Evolutionary conservation across 805 yeast genomes (phyloP).

Genomic region (Ogataea saltuana): DNA sequence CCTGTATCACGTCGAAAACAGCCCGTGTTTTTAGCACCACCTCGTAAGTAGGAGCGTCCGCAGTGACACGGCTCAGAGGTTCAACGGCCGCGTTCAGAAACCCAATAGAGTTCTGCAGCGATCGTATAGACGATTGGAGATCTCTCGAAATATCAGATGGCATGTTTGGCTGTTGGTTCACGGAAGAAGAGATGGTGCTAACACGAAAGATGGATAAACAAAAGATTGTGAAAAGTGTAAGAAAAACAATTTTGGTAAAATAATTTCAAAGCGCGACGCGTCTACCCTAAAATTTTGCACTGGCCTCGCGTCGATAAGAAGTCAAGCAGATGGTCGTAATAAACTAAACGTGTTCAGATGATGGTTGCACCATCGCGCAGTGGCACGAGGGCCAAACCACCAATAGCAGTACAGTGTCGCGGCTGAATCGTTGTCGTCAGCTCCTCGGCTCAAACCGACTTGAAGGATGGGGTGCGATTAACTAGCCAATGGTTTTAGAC

Average conservation of each 20-base stretch:
- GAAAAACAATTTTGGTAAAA: too few relatives aligned
- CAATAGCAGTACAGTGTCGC: too few relatives aligned
- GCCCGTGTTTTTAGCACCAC: constrained; percentile 44
- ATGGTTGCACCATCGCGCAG: too few relatives aligned
- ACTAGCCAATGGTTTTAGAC: too few relatives aligned
- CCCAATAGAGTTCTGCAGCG: constrained; percentile 21
- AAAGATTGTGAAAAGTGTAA: too few relatives aligned
- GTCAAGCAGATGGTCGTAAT: neutral
- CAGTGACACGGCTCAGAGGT: constrained; percentile 30
- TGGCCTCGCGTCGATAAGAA: neutral
- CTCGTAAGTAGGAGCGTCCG: constrained; percentile 42
- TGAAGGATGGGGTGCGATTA: too few relatives aligned
- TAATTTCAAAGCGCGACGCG: too few relatives aligned
- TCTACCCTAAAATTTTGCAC: neutral
- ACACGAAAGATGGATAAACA: too few relatives aligned
- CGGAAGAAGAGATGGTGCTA: neutral
- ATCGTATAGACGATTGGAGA: constrained; percentile 19
- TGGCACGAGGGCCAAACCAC: too few relatives aligned
- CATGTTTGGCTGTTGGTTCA: constrained; percentile 3
- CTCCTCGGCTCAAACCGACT: too few relatives aligned
- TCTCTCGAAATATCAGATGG: constrained; percentile 17
- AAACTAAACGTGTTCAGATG: too few relatives aligned
- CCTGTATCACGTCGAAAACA: constrained; percentile 54
- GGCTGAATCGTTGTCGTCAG: too few relatives aligned
- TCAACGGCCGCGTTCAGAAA: constrained; percentile 18